A percentile compares a stretch with the other conserved stretches of the same genome.
Conservation (phyloP, 768 basidiomycete species). For the Tricholoma bakamatsutake region DNA sequence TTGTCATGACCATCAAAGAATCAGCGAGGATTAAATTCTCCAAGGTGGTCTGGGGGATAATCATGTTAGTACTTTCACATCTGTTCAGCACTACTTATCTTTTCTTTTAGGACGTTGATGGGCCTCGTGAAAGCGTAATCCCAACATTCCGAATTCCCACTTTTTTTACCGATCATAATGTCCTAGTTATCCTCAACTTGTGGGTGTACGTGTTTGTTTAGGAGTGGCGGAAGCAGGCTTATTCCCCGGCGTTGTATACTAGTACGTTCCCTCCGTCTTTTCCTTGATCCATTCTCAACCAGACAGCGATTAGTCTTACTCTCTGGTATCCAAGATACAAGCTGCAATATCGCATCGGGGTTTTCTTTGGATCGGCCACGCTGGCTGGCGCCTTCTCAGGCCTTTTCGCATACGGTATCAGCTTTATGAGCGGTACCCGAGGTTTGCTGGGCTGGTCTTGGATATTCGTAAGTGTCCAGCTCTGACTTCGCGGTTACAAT, state of each 20-base stretch:
- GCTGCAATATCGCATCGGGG: conserved; percentile 52
- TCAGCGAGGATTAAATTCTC: conserved; percentile 1
- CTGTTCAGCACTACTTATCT: not conserved
- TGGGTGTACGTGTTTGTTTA: conserved; percentile 51
- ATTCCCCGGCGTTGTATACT: conserved; percentile 71
- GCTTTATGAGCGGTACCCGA: conserved; percentile 41
- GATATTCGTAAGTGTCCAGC: conserved; percentile 49
- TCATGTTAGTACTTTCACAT: conserved; percentile 39
- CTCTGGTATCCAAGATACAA: conserved; percentile 65
- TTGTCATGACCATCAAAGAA: conserved; percentile 2
- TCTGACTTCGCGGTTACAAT: not conserved
- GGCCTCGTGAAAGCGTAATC: conserved; percentile 59
- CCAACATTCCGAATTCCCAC: not conserved
- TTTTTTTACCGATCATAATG: not conserved
- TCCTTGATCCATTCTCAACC: not conserved
- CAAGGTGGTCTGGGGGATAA: conserved; percentile 57
- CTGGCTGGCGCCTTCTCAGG: conserved; percentile 61
- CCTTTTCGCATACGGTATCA: conserved; percentile 49
- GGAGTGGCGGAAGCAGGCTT: conserved; percentile 67
- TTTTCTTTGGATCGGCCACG: conserved; percentile 64
- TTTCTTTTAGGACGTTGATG: conserved; percentile 46
- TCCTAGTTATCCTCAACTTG: conserved; percentile 53
- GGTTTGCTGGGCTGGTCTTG: conserved; percentile 57
- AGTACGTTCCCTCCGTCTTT: conserved; percentile 32
- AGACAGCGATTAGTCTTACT: conserved; percentile 36